Conservation (phyloP, 768 basidiomycete genomes). For the Roridomyces roridus region DNA sequence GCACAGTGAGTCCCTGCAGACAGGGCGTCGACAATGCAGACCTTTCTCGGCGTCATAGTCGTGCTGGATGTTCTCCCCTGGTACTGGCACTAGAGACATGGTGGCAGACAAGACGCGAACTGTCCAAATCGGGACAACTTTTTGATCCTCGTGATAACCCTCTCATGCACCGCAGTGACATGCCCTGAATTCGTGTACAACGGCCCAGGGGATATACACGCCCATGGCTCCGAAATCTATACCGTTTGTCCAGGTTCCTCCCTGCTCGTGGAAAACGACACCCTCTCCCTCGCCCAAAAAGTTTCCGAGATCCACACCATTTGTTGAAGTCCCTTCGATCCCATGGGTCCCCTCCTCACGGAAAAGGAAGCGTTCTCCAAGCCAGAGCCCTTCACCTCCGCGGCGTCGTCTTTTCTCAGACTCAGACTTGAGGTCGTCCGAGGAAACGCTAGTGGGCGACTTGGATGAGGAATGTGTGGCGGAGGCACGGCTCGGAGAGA, state of each 20-base stretch:
- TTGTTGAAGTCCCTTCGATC: too few relatives aligned
- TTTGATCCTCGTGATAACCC: conserved; percentile 4
- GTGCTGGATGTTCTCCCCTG: conserved; percentile 64
- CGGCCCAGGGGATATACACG: too few relatives aligned
- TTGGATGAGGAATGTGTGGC: conserved; percentile 38
- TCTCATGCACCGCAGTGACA: not conserved
- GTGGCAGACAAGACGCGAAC: conserved; percentile 36
- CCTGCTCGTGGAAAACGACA: too few relatives aligned
- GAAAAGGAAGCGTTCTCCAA: too few relatives aligned
- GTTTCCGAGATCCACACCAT: too few relatives aligned
- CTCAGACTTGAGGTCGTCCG: not conserved
- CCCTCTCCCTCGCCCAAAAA: too few relatives aligned
- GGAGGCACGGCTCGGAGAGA: conserved; percentile 37
- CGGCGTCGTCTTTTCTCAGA: too few relatives aligned
- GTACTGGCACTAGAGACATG: conserved; percentile 70
- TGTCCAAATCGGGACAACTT: conserved; percentile 41
- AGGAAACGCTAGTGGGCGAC: not conserved
- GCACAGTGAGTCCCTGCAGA: conserved; percentile 4
- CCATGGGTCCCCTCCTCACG: too few relatives aligned
- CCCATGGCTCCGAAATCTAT: too few relatives aligned
- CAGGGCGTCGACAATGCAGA: conserved; percentile 26
- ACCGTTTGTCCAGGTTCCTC: too few relatives aligned
- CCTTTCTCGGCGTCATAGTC: conserved; percentile 80
- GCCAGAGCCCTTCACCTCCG: not conserved
- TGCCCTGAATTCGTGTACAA: not conserved